phyloP scores from a whole-genome alignment of 108 stramenopile genomes.

The Chaetoceros tenuissimus region DNA sequence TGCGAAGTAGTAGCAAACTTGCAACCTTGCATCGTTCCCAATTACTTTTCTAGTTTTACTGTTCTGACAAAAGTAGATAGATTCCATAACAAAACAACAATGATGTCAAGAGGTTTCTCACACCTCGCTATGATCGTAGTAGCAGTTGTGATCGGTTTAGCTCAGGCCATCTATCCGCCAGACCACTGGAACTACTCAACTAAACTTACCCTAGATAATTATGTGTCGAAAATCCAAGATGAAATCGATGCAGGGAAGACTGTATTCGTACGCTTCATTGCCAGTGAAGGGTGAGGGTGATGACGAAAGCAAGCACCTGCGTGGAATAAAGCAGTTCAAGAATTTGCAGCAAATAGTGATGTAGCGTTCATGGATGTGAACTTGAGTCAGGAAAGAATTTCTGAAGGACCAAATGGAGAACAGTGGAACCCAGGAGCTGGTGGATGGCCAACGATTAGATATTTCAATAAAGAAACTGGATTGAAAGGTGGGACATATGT shows the following conservation, averaged over 20 bases:
- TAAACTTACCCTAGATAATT: constrained; percentile 33
- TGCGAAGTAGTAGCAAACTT: too few relatives aligned
- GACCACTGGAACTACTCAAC: constrained; percentile 26
- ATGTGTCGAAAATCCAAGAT: constrained; percentile 12
- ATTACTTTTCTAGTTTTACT: too few relatives aligned
- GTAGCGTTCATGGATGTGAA: constrained; percentile 50
- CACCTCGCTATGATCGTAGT: constrained; percentile 4
- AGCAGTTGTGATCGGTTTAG: not conserved
- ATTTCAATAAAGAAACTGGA: constrained; percentile 57
- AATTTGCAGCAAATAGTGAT: constrained; percentile 36
- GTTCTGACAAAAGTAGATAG: too few relatives aligned
- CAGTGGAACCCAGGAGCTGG: constrained; percentile 41
- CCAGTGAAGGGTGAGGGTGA: constrained; percentile 65
- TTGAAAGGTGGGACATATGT: constrained; percentile 37
- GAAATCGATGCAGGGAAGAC: constrained; percentile 45
- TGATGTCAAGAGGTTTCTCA: too few relatives aligned
- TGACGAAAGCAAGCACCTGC: constrained; percentile 75
- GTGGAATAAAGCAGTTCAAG: constrained; percentile 51
- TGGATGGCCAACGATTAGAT: constrained; percentile 70
- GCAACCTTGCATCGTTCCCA: too few relatives aligned
- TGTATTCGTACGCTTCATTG: constrained; percentile 56
- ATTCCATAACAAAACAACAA: too few relatives aligned
- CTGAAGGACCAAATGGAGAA: constrained; percentile 16
- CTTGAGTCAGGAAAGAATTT: constrained; percentile 27
- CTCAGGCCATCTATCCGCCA: constrained; percentile 22